A percentile compares a stretch with the other conserved stretches of the same genome.
Evolutionary conservation across 768 basidiomycete genomes (phyloP).

Genomic region (Pulveroboletus sp.): DNA sequence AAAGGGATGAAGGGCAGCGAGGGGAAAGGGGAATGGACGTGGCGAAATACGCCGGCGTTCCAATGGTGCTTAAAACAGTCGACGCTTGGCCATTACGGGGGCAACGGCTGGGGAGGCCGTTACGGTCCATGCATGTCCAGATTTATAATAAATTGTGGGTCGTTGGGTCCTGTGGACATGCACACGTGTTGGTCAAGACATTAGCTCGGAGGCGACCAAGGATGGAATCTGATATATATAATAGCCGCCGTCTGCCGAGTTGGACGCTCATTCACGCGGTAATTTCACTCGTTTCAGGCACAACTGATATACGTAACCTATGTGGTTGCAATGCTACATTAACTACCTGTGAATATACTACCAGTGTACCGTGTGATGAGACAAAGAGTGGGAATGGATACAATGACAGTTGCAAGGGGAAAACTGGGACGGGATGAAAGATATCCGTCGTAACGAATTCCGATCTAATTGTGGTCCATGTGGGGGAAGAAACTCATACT

Average conservation of each 20-base stretch:
- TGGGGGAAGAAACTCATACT: conserved; percentile 12
- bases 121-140: conserved; percentile 21
- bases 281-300: conserved; percentile 18
- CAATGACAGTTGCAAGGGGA: conserved; percentile 17
- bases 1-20: not conserved
- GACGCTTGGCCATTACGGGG: conserved; percentile 26
- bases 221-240: no score
- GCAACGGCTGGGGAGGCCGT: conserved; percentile 9
- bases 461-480: conserved; percentile 28
- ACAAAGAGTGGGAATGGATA: conserved; percentile 12
- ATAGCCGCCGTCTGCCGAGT: conserved; percentile 12
- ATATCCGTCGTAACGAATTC: conserved; percentile 4
- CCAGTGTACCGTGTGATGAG: conserved; percentile 14
- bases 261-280: conserved; percentile 25
- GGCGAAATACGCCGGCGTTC: conserved; percentile 1
- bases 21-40: not conserved
- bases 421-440: conserved; percentile 5
- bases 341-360: conserved; percentile 12
- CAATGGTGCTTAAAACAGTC: conserved; percentile 27
- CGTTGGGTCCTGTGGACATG: conserved; percentile 18
- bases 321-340: conserved; percentile 21
- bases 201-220: conserved; percentile 8
- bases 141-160: conserved; percentile 23
- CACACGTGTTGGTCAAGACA: conserved; percentile 24
- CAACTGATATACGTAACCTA: conserved; percentile 13